phyloP scores from a whole-genome alignment of 2,329 filamentous ascomycete genomes.

The Fusarium sp. region DNA sequence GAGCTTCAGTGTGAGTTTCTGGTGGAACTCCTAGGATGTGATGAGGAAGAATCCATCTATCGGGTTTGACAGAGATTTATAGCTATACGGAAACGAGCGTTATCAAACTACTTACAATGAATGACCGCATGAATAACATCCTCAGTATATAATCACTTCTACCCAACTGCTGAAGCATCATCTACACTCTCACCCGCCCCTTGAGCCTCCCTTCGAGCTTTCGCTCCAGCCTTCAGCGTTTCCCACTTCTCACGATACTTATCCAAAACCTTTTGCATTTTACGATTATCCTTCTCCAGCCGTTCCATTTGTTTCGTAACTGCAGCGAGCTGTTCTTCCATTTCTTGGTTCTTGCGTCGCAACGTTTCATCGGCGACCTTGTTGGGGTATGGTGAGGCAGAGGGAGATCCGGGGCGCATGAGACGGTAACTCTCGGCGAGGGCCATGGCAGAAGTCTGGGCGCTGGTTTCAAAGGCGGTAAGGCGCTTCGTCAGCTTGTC shows the following conservation, averaged over 20 bases:
- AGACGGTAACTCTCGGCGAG: slow-evolving; percentile 85
- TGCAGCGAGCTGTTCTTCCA: slow-evolving; percentile 75
- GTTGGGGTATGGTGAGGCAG: slow-evolving; percentile 49
- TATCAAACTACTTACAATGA: slow-evolving; percentile 3
- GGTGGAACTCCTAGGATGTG: slow-evolving; percentile 75
- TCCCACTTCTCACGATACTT: slow-evolving; percentile 74
- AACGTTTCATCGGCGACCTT: slow-evolving; percentile 55
- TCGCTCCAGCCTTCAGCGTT: slow-evolving; percentile 71
- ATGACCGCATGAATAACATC: background rate
- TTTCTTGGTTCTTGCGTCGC: slow-evolving; percentile 68
- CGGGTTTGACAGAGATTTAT: background rate
- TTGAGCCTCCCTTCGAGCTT: slow-evolving; percentile 65
- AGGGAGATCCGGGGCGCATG: slow-evolving; percentile 69
- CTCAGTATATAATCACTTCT: slow-evolving; percentile 12
- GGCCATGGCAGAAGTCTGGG: slow-evolving; percentile 87
- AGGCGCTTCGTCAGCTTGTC: slow-evolving; percentile 89
- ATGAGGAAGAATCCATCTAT: background rate
- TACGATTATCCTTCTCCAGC: slow-evolving; percentile 72
- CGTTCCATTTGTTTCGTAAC: slow-evolving; percentile 73
- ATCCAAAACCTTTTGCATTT: slow-evolving; percentile 67
- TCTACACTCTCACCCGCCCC: slow-evolving; percentile 54
- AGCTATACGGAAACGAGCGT: background rate
- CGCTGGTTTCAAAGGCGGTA: slow-evolving; percentile 93
- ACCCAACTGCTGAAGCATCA: slow-evolving; percentile 47
- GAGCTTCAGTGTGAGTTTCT: slow-evolving; percentile 96